Percentiles rank a stretch among this genome's conserved stretches.
Evolutionary conservation across 2,329 filamentous ascomycete species (phyloP).

Genomic region (Alternaria sp.): DNA sequence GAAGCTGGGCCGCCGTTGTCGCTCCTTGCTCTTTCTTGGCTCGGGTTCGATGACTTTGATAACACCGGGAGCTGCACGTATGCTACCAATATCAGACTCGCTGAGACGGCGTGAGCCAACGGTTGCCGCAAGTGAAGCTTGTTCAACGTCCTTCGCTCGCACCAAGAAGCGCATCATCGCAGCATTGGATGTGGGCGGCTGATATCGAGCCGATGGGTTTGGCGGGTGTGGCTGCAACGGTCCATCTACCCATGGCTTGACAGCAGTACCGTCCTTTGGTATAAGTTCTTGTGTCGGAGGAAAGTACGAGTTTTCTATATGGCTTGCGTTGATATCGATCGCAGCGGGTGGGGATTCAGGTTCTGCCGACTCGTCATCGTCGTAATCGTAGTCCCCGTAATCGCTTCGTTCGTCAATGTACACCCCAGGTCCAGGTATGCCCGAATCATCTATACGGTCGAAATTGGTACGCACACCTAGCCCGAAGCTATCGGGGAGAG

Average conservation of each 20-base stretch:
- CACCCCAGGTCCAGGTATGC: constrained; percentile 60
- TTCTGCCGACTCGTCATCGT: constrained; percentile 38
- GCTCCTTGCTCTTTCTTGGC: constrained; percentile 44
- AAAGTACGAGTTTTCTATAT: constrained; percentile 41
- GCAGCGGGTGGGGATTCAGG: constrained; percentile 46
- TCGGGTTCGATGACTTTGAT: constrained; percentile 65
- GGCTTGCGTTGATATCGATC: constrained; percentile 34
- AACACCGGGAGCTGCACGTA: constrained; percentile 64
- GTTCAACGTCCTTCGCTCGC: constrained; percentile 59
- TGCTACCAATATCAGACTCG: constrained; percentile 67
- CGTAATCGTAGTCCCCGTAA: constrained; percentile 44
- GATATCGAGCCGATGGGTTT: constrained; percentile 47
- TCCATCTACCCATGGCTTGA: constrained; percentile 59
- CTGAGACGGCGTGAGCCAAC: constrained; percentile 72
- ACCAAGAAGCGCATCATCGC: constrained; percentile 61
- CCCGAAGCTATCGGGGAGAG: constrained; percentile 29
- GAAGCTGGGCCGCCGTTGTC: constrained; percentile 59
- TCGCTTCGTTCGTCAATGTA: constrained; percentile 49
- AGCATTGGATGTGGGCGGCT: constrained; percentile 60
- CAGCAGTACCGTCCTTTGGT: constrained; percentile 26
- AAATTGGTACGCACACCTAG: constrained; percentile 43
- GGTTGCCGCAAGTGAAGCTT: constrained; percentile 66
- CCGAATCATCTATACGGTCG: constrained; percentile 43
- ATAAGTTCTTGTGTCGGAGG: constrained; percentile 30
- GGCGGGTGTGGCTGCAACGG: constrained; percentile 38